A percentile compares a stretch with the other conserved stretches of the same genome.
These are phyloP conservation scores for Dendrobium catenatum DNA, from an alignment of 106 monocot genomes.

Conservation along the genomic window DNA sequence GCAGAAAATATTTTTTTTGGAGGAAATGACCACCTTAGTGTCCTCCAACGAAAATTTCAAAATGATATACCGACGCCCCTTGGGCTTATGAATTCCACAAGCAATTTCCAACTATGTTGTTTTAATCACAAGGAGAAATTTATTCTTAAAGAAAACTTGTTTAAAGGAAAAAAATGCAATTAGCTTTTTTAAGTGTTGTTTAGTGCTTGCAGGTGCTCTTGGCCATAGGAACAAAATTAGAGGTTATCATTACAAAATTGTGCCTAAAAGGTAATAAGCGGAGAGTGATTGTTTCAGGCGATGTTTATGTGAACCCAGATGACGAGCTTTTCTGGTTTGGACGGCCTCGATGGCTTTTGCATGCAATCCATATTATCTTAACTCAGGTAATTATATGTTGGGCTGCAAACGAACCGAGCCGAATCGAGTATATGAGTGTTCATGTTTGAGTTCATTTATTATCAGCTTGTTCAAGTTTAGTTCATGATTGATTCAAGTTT, in stretches of 20 bases:
- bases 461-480: no score
- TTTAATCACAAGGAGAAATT: background rate
- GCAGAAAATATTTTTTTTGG: no score
- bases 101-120: background rate
- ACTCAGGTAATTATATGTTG: slow-evolving; percentile 30
- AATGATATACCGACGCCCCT: no score
- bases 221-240: slow-evolving; percentile 43
- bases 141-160: background rate
- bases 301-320: slow-evolving; percentile 25
- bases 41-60: no score
- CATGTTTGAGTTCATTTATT: no score
- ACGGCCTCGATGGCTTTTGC: slow-evolving; percentile 22
- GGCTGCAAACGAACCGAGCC: no score
- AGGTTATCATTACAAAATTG: slow-evolving; percentile 28
- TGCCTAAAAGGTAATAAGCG: slow-evolving; percentile 29
- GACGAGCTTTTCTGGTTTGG: slow-evolving; percentile 42
- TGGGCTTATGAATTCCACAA: no score
- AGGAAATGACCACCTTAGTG: no score
- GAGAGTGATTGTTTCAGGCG: slow-evolving; percentile 14
- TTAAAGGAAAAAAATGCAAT: background rate
- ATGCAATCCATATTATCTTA: slow-evolving; percentile 37
- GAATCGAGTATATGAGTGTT: no score
- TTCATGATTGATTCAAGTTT: no score
- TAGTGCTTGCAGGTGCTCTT: slow-evolving; percentile 40
- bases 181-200: background rate